Conservation (phyloP, 495 filamentous ascomycete genomes). For the Tuber umbilicatum region DNA sequence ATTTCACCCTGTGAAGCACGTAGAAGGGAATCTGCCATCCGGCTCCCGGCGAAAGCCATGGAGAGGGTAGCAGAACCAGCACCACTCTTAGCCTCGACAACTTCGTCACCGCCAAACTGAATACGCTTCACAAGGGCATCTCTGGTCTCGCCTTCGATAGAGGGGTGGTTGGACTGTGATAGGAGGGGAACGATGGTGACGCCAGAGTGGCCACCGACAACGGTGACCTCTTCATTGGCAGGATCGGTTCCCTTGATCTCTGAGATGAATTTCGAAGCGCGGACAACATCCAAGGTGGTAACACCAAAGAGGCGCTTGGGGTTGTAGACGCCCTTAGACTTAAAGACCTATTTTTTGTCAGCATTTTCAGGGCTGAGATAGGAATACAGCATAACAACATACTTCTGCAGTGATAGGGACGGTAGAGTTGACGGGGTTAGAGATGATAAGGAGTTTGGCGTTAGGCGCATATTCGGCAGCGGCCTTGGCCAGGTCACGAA, state of each 20-base stretch:
- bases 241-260: constrained; percentile 87
- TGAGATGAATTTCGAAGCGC: constrained; percentile 93
- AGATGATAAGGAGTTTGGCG: constrained; percentile 93
- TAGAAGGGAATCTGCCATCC: constrained; percentile 91
- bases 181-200: constrained; percentile 97
- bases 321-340: constrained; percentile 89
- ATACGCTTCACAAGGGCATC: constrained; percentile 84
- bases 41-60: constrained; percentile 97
- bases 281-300: constrained; percentile 97
- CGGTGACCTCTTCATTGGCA: constrained; percentile 83
- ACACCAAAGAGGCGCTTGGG: constrained; percentile 98
- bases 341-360: constrained; percentile 58
- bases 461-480: constrained; percentile 80
- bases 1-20: constrained; percentile 89
- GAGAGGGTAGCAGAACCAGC: constrained; percentile 96
- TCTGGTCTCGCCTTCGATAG: constrained; percentile 65
- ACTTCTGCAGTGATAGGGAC: constrained; percentile 90
- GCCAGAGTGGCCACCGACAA: constrained; percentile 94
- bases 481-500: constrained; percentile 96
- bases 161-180: constrained; percentile 82
- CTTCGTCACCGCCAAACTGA: constrained; percentile 99
- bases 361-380: neutral
- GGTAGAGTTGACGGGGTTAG: constrained; percentile 98
- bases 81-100: constrained; percentile 97
- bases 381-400: neutral